Conservation (phyloP, 2,329 filamentous ascomycete species). For the Fusarium metavorans region DNA sequence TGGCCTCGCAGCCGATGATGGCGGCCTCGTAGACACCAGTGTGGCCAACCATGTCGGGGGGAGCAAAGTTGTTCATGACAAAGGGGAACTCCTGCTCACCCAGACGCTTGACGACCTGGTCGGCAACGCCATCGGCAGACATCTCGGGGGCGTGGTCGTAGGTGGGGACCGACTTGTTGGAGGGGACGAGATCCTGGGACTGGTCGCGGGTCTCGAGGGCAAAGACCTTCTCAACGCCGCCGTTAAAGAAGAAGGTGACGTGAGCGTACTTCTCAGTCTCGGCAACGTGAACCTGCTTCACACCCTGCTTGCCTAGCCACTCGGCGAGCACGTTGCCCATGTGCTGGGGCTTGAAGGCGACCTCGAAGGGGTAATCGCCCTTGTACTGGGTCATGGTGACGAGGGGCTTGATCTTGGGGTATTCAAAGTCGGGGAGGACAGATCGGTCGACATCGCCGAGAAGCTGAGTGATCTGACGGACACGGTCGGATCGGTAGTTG, state of each 20-base stretch:
- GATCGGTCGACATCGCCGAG: constrained; percentile 93
- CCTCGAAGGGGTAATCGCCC: constrained; percentile 88
- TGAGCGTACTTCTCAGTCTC: constrained; percentile 99
- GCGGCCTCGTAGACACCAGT: constrained; percentile 97
- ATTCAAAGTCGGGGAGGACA: constrained; percentile 89
- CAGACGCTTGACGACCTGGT: constrained; percentile 90
- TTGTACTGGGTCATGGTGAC: constrained; percentile 99
- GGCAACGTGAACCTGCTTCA: constrained; percentile 95
- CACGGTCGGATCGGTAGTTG: constrained; percentile 99
- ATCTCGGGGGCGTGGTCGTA: constrained; percentile 97
- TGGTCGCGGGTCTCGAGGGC: constrained; percentile 91
- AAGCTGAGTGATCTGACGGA: constrained; percentile 94
- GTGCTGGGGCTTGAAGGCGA: constrained; percentile 93
- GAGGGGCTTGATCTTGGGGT: constrained; percentile 85
- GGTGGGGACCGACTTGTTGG: constrained; percentile 89
- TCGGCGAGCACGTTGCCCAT: constrained; percentile 99
- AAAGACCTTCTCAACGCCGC: constrained; percentile 96
- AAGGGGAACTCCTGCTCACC: constrained; percentile 90
- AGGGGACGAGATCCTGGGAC: constrained; percentile 80
- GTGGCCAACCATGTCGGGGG: constrained; percentile 99
- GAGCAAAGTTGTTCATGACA: constrained; percentile 99
- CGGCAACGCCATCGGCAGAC: constrained; percentile 90
- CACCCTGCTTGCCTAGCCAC: constrained; percentile 89
- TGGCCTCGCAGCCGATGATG: constrained; percentile 84
- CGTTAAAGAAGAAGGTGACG: constrained; percentile 99